These are phyloP conservation scores for Lotmaria passim DNA, from an alignment of 208 protist genomes.

Conservation along the genomic window DNA sequence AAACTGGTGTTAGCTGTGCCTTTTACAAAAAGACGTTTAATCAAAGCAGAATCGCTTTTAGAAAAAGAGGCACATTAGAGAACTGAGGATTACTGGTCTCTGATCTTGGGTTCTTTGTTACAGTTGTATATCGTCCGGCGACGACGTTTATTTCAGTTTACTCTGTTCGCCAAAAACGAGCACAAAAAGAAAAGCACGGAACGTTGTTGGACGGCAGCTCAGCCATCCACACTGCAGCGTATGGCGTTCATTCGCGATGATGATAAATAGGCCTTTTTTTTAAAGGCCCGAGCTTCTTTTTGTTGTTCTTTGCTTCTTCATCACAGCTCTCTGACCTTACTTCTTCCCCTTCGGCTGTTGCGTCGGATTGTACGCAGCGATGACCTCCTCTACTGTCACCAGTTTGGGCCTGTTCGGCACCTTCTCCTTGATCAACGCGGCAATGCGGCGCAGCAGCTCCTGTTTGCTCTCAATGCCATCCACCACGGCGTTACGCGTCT, in stretches of 20 bases:
- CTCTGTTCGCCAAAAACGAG: no score
- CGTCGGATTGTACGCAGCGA: slow-evolving; percentile 39
- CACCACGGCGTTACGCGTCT: slow-evolving; percentile 67
- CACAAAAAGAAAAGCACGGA: neutral
- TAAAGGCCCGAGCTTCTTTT: neutral
- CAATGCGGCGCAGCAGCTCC: slow-evolving; percentile 72
- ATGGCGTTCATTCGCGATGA: no score
- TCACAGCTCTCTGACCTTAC: neutral
- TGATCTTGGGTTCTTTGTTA: neutral
- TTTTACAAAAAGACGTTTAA: no score
- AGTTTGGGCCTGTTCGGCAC: slow-evolving; percentile 38
- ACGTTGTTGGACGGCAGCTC: no score
- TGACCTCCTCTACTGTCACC: slow-evolving; percentile 44
- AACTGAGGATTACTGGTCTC: neutral
- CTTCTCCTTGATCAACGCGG: slow-evolving; percentile 71
- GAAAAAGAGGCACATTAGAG: neutral
- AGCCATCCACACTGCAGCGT: no score
- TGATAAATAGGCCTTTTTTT: neutral
- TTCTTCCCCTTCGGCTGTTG: slow-evolving; percentile 49
- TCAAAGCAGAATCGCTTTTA: no score
- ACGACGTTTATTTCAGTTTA: neutral
- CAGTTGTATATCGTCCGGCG: neutral
- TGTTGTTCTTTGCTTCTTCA: neutral
- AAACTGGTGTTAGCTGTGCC: no score
- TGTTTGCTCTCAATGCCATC: slow-evolving; percentile 71